Evolutionary conservation across 202 grass and related monocot species (phyloP).

Genomic region (Panicum hallii): DNA sequence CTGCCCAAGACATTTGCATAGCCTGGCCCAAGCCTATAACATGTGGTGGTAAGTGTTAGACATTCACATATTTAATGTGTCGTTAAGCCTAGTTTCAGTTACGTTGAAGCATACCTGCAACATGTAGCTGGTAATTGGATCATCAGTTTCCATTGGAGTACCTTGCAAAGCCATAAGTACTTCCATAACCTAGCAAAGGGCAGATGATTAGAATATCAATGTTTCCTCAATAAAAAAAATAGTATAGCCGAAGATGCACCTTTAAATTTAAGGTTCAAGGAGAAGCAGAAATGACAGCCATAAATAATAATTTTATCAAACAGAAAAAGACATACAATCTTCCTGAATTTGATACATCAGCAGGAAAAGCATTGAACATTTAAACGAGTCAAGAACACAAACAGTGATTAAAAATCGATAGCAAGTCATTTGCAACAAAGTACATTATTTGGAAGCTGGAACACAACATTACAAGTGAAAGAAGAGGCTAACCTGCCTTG

Average conservation of each 20-base stretch:
- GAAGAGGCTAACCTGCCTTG: conserved; percentile 73
- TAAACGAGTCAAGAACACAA: neutral
- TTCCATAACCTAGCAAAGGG: conserved; percentile 83
- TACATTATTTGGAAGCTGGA: conserved; percentile 10
- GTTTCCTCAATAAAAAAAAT: conserved; percentile 24
- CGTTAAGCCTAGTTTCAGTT: conserved; percentile 27
- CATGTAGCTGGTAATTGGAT: conserved; percentile 99
- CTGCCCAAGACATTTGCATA: conserved; percentile 99
- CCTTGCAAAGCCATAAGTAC: conserved; percentile 98
- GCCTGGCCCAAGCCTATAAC: conserved; percentile 91
- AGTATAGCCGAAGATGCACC: conserved; percentile 15
- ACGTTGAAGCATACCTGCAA: conserved; percentile 71
- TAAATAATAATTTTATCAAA: neutral
- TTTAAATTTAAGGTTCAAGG: neutral
- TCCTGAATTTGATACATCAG: neutral
- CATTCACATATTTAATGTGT: neutral
- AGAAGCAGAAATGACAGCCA: neutral
- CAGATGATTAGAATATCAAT: conserved; percentile 22
- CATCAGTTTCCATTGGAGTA: conserved; percentile 93
- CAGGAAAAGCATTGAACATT: neutral
- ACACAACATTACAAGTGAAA: conserved; percentile 29
- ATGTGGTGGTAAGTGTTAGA: conserved; percentile 42
- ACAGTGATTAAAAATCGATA: conserved; percentile 10
- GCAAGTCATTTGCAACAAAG: neutral
- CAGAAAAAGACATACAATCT: neutral